phyloP scores from a whole-genome alignment of 2,329 filamentous ascomycete genomes.

The Microdochium bolleyi region DNA sequence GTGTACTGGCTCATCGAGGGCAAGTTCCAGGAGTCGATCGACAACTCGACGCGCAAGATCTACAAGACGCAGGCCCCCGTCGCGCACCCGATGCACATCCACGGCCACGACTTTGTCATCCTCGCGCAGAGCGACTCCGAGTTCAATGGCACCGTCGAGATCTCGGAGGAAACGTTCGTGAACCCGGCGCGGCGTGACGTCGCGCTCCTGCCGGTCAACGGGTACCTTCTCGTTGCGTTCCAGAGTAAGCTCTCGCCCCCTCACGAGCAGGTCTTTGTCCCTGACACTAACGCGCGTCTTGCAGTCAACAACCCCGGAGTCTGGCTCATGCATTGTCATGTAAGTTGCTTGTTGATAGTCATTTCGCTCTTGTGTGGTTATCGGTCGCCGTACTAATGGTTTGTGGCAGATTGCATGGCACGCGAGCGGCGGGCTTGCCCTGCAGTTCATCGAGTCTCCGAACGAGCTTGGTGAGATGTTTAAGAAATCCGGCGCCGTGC shows the following conservation, averaged over 20 bases:
- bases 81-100: constrained; percentile 20
- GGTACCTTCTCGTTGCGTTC: constrained; percentile 39
- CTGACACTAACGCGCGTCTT: too few relatives aligned
- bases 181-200: constrained; percentile 41
- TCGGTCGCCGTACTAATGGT: neutral
- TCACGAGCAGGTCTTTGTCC: neutral
- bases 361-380: too few relatives aligned
- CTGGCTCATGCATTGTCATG: constrained; percentile 38
- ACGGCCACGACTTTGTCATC: constrained; percentile 25
- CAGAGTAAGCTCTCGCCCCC: constrained; percentile 11
- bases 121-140: constrained; percentile 15
- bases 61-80: constrained; percentile 1
- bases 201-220: constrained; percentile 29
- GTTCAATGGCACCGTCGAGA: constrained; percentile 15
- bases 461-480: neutral
- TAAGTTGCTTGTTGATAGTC: too few relatives aligned
- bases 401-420: constrained; percentile 34
- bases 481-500: neutral
- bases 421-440: constrained; percentile 34
- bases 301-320: constrained; percentile 36
- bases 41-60: neutral
- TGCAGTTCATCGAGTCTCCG: constrained; percentile 38
- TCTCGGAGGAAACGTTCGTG: neutral
- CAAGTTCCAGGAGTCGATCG: neutral
- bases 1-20: constrained; percentile 21